phyloP scores from a whole-genome alignment of 345 rosid genomes.

The Erodium maritimum region DNA sequence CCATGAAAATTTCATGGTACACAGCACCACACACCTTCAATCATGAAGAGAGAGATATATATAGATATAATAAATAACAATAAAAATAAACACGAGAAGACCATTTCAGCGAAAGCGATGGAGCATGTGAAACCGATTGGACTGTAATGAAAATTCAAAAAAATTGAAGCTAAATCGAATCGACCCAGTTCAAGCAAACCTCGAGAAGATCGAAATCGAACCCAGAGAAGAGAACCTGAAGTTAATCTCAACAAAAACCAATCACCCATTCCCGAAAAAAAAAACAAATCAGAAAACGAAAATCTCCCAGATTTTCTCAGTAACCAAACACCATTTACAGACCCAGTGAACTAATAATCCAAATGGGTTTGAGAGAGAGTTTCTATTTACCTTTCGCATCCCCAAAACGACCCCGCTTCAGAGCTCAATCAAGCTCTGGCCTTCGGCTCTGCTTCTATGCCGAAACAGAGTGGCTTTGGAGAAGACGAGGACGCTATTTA shows the following conservation, averaged over 20 bases:
- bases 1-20: conserved; percentile 12
- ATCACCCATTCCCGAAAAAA: conserved; percentile 7
- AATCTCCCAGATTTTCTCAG: too few species aligned
- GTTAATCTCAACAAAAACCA: conserved; percentile 7
- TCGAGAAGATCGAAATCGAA: neutral
- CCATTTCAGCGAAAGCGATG: neutral
- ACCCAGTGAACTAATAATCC: neutral
- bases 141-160: conserved; percentile 3
- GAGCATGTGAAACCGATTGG: conserved; percentile 13
- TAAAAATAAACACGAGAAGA: neutral
- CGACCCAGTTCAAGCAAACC: neutral
- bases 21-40: conserved; percentile 2
- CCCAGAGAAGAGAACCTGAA: conserved; percentile 1
- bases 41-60: conserved; percentile 9
- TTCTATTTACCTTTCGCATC: neutral
- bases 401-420: neutral
- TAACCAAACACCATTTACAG: neutral
- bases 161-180: neutral
- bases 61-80: too few species aligned
- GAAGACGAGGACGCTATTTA: neutral
- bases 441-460: neutral
- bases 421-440: neutral
- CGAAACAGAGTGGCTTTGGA: neutral
- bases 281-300: neutral
- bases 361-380: neutral